These are phyloP conservation scores for Ophiorrhiza pumila DNA, from an alignment of 257 asterid genomes.

Conservation along the genomic window DNA sequence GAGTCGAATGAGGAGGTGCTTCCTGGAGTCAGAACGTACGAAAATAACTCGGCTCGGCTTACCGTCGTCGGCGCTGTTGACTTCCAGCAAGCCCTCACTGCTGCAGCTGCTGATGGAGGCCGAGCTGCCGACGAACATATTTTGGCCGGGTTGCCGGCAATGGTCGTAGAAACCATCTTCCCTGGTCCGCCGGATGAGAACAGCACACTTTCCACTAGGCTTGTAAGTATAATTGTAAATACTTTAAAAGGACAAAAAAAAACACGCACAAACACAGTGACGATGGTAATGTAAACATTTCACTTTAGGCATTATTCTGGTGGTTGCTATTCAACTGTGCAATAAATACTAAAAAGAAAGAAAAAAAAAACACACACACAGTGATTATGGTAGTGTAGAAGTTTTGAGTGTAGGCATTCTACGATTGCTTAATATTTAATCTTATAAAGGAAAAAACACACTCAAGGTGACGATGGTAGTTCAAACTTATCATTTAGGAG, in stretches of 20 bases:
- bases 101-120: constrained; percentile 95
- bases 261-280: background rate
- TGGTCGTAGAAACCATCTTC: constrained; percentile 82
- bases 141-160: constrained; percentile 44
- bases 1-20: constrained; percentile 36
- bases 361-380: no score
- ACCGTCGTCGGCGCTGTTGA: constrained; percentile 74
- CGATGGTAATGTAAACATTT: no score
- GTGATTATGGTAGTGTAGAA: no score
- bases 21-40: constrained; percentile 72
- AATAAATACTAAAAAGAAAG: no score
- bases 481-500: no score
- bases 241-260: no score
- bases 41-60: constrained; percentile 67
- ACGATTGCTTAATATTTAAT: no score
- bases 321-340: no score
- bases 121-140: constrained; percentile 71
- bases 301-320: no score
- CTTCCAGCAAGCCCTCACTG: constrained; percentile 75
- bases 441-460: no score
- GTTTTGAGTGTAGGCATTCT: no score
- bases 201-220: constrained; percentile 73
- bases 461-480: no score
- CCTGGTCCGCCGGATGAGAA: constrained; percentile 56
- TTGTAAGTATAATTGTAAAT: constrained; percentile 37